Percentiles rank a stretch among this genome's conserved stretches.
Conservation (phyloP, 768 basidiomycete genomes). For the Vararia minispora region DNA sequence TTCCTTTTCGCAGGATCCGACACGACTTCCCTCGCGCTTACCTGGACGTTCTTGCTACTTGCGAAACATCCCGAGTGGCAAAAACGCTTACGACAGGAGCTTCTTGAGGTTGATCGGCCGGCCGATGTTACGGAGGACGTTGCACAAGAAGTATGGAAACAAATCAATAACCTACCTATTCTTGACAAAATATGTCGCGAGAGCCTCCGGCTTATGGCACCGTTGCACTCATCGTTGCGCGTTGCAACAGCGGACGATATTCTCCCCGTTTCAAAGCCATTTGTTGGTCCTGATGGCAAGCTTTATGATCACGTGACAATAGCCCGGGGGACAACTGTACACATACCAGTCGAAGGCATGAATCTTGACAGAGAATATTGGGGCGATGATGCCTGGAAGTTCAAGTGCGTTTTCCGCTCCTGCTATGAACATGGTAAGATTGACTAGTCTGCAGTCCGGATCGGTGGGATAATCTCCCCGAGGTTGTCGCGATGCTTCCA, state of each 20-base stretch:
- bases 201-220: conserved; percentile 63
- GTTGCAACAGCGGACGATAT: conserved; percentile 69
- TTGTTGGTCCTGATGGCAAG: conserved; percentile 34
- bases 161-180: conserved; percentile 50
- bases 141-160: conserved; percentile 39
- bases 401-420: conserved; percentile 35
- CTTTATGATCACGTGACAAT: conserved; percentile 37
- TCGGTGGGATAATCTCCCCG: conserved; percentile 66
- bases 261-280: conserved; percentile 56
- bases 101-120: conserved; percentile 33
- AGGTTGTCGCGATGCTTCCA: conserved; percentile 43
- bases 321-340: conserved; percentile 59
- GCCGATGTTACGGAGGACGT: conserved; percentile 42
- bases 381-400: conserved; percentile 74
- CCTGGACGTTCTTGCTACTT: conserved; percentile 73
- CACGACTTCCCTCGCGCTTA: conserved; percentile 68
- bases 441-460: conserved; percentile 45
- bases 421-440: background rate
- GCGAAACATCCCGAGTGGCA: conserved; percentile 58
- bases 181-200: conserved; percentile 72
- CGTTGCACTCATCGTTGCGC: conserved; percentile 69
- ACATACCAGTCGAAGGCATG: conserved; percentile 69
- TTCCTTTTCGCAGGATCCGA: conserved; percentile 88
- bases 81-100: conserved; percentile 56
- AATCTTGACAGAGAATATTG: conserved; percentile 67